phyloP scores from a whole-genome alignment of 1,284 basidiomycete species.

The Ustilago vetiveriae region DNA sequence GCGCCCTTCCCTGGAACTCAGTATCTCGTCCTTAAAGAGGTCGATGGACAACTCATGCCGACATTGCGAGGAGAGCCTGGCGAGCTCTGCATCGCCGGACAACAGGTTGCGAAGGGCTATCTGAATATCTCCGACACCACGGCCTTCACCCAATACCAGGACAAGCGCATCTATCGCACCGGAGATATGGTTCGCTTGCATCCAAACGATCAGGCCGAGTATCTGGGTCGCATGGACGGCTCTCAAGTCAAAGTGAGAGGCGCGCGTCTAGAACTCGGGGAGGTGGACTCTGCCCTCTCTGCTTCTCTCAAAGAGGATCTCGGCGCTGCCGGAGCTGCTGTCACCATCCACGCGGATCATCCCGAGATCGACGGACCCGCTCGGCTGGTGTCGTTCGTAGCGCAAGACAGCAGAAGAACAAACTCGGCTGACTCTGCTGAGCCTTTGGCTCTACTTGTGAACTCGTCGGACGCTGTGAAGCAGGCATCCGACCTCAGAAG shows the following conservation, averaged over 20 bases:
- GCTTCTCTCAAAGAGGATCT: slow-evolving; percentile 13
- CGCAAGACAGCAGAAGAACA: slow-evolving; percentile 15
- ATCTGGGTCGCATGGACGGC: slow-evolving; percentile 58
- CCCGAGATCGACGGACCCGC: slow-evolving; percentile 30
- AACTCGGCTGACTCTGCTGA: slow-evolving; percentile 3
- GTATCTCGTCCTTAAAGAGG: slow-evolving; percentile 51
- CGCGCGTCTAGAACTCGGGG: slow-evolving; percentile 61
- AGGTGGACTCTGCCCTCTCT: slow-evolving; percentile 50
- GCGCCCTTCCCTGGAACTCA: slow-evolving; percentile 57
- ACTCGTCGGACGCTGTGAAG: slow-evolving; percentile 9
- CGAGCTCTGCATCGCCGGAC: slow-evolving; percentile 61
- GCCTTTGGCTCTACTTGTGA: slow-evolving; percentile 5
- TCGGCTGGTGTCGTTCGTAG: slow-evolving; percentile 51
- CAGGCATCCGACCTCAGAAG: slow-evolving; percentile 15
- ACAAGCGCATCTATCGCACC: slow-evolving; percentile 53
- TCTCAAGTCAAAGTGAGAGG: slow-evolving; percentile 64
- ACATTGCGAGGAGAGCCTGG: slow-evolving; percentile 57
- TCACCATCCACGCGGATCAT: slow-evolving; percentile 47
- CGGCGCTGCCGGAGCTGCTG: slow-evolving; percentile 15
- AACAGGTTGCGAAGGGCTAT: slow-evolving; percentile 60
- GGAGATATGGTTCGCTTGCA: slow-evolving; percentile 60
- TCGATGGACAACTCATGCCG: slow-evolving; percentile 22
- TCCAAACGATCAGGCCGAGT: slow-evolving; percentile 52
- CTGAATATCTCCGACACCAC: slow-evolving; percentile 34
- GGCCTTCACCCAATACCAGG: slow-evolving; percentile 42